Conservation (phyloP, 2,329 filamentous ascomycete species). For the Cladobotryum protrusum region DNA sequence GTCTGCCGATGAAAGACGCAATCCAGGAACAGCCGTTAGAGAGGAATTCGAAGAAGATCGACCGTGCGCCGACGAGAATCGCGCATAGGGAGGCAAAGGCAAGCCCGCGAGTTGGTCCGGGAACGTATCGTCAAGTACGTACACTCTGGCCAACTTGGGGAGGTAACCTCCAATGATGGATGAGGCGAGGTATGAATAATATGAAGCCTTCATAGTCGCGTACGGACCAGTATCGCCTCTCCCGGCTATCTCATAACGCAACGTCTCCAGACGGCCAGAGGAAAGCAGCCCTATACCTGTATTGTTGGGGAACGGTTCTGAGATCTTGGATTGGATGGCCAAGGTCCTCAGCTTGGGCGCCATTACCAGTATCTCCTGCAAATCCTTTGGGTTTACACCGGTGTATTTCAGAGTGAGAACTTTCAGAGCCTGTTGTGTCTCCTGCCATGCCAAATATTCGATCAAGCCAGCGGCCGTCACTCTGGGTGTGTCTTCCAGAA, state of each 20-base stretch:
- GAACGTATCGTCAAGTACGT: constrained; percentile 80
- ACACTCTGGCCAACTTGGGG: constrained; percentile 68
- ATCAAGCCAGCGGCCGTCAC: constrained; percentile 67
- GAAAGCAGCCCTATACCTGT: constrained; percentile 52
- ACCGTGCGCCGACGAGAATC: constrained; percentile 23
- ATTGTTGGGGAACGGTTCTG: constrained; percentile 43
- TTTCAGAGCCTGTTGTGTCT: constrained; percentile 54
- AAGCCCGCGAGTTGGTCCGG: constrained; percentile 69
- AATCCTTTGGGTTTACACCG: constrained; percentile 56
- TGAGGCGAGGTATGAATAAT: constrained; percentile 81
- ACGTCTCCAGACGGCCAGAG: constrained; percentile 61
- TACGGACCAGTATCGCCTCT: constrained; percentile 52
- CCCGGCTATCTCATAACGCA: constrained; percentile 79
- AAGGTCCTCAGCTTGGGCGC: constrained; percentile 53
- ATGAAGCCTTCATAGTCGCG: constrained; percentile 49
- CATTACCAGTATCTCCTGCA: constrained; percentile 55
- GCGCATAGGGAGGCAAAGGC: constrained; percentile 51
- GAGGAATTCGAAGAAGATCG: constrained; percentile 29
- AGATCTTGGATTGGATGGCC: constrained; percentile 46
- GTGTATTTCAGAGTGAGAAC: constrained; percentile 67
- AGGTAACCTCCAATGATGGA: constrained; percentile 72
- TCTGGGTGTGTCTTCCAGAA: constrained; percentile 63
- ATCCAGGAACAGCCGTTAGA: constrained; percentile 16
- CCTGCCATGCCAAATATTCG: constrained; percentile 57
- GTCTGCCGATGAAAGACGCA: constrained; percentile 21